These are phyloP conservation scores for Apiotrichum domesticum DNA, from an alignment of 1,284 basidiomycete genomes.

Conservation along the genomic window DNA sequence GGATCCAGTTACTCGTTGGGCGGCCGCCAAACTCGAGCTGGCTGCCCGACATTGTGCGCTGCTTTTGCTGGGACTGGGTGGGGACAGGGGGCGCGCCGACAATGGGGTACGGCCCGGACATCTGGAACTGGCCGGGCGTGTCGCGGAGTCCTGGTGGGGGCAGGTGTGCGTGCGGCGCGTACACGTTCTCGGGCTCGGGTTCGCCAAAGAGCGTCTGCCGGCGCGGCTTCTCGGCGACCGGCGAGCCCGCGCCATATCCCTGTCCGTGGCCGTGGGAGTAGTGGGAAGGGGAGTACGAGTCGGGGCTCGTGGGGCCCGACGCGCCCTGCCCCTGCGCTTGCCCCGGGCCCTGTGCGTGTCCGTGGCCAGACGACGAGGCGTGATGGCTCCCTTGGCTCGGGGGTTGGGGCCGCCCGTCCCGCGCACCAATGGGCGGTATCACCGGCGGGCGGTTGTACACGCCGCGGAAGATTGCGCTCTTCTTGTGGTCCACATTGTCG, in stretches of 20 bases:
- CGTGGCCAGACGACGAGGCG: background rate
- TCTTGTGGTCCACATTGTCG: constrained; percentile 23
- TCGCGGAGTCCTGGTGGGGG: background rate
- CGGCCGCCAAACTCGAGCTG: background rate
- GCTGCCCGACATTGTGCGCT: background rate
- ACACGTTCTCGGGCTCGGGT: background rate
- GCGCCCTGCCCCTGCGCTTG: background rate
- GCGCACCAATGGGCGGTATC: background rate
- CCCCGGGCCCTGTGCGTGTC: background rate
- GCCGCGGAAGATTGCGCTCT: constrained; percentile 38
- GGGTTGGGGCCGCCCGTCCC: background rate
- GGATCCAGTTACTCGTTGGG: background rate
- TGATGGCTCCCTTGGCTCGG: background rate
- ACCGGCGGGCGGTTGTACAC: constrained; percentile 20
- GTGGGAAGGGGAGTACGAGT: background rate
- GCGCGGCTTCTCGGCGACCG: background rate
- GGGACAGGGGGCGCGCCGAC: background rate
- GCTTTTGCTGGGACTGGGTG: too few relatives aligned
- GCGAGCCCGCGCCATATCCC: background rate
- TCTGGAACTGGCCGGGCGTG: background rate
- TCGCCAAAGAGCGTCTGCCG: background rate
- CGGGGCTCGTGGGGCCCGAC: background rate
- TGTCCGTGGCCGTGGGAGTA: background rate
- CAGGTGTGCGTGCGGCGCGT: background rate
- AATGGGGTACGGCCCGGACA: constrained; percentile 3